Evolutionary conservation across 768 basidiomycete species (phyloP).

Genomic region (Candolleomyces eurysporus): DNA sequence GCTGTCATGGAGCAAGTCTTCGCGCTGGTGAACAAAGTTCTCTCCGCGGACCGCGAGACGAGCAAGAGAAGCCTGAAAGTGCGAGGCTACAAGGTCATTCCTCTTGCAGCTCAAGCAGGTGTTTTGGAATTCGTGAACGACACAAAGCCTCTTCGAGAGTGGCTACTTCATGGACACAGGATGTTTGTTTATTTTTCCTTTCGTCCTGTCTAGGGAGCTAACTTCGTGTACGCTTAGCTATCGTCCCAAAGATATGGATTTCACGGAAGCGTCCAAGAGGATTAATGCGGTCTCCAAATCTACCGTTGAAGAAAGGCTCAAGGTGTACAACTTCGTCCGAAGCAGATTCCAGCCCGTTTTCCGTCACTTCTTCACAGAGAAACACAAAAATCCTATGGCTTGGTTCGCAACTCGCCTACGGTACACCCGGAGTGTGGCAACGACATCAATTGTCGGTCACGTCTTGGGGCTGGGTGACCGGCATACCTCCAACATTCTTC

Average conservation of each 20-base stretch:
- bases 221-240: conserved; percentile 47
- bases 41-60: conserved; percentile 74
- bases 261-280: conserved; percentile 16
- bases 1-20: conserved; percentile 99
- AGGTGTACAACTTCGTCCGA: conserved; percentile 34
- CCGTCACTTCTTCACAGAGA: conserved; percentile 92
- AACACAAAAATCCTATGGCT: conserved; percentile 79
- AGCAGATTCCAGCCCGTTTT: conserved; percentile 76
- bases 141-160: conserved; percentile 60
- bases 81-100: conserved; percentile 86
- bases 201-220: not conserved
- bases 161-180: conserved; percentile 63
- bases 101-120: conserved; percentile 76
- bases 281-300: conserved; percentile 23
- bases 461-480: conserved; percentile 91
- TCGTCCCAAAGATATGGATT: conserved; percentile 52
- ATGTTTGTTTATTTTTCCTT: conserved; percentile 37
- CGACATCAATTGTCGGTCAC: conserved; percentile 91
- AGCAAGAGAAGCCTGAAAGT: conserved; percentile 68
- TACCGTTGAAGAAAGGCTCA: conserved; percentile 24
- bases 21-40: conserved; percentile 77
- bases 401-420: conserved; percentile 92
- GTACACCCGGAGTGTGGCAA: conserved; percentile 91
- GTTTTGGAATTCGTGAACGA: conserved; percentile 89
- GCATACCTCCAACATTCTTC: conserved; percentile 87